phyloP scores from a whole-genome alignment of 768 basidiomycete genomes.

The Russula virescens region DNA sequence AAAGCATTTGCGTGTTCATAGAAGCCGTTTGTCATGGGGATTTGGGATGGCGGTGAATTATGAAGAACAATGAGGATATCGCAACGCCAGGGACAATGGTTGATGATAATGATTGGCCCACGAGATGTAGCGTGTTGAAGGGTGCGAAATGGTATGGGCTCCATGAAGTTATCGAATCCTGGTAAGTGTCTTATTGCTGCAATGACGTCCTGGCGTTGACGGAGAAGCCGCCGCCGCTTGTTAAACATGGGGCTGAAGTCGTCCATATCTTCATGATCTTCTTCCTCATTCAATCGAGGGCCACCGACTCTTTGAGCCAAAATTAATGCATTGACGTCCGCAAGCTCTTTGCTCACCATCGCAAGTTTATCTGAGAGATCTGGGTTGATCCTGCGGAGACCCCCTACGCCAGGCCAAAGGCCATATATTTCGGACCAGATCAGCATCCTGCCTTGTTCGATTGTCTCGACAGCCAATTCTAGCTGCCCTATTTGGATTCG shows the following conservation, averaged over 20 bases:
- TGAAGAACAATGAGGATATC: constrained; percentile 2
- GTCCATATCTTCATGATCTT: background rate
- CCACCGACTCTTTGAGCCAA: background rate
- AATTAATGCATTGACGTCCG: background rate
- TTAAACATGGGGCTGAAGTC: background rate
- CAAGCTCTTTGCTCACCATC: background rate
- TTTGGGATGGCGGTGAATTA: background rate
- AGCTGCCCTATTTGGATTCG: background rate
- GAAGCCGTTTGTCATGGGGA: background rate
- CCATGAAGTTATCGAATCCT: constrained; percentile 5
- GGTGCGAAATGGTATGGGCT: background rate
- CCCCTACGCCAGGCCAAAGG: background rate
- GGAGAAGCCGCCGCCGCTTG: background rate
- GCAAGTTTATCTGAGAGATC: background rate
- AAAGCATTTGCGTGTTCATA: background rate
- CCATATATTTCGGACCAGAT: constrained; percentile 13
- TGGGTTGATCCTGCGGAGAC: background rate
- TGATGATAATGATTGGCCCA: background rate
- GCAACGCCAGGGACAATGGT: background rate
- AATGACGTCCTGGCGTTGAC: background rate
- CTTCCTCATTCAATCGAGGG: background rate
- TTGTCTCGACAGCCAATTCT: constrained; percentile 7
- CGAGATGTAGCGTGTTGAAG: background rate
- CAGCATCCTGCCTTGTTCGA: constrained; percentile 3
- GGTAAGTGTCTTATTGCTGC: background rate